These are phyloP conservation scores for Scytalidium sp. DNA, from an alignment of 2,329 filamentous ascomycete genomes.

Conservation along the genomic window DNA sequence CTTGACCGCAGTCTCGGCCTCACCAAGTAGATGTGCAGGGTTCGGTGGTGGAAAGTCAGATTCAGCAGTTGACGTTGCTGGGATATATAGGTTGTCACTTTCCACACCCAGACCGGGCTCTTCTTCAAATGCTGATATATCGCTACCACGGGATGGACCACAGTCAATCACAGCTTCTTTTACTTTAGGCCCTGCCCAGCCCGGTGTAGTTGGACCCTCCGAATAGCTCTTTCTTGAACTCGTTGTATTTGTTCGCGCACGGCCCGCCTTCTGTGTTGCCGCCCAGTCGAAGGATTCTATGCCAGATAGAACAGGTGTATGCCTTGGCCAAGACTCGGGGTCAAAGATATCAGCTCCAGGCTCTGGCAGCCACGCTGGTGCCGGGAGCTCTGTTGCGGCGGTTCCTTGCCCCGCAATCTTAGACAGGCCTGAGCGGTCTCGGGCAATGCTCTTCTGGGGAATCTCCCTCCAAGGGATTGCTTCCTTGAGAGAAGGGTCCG, in stretches of 20 bases:
- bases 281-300: neutral
- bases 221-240: neutral
- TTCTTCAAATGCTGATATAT: neutral
- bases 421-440: neutral
- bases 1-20: constrained; percentile 40
- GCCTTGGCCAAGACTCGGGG: constrained; percentile 16
- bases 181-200: neutral
- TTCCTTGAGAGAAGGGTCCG: constrained; percentile 1
- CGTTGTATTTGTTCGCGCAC: constrained; percentile 10
- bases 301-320: constrained; percentile 9
- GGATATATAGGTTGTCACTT: neutral
- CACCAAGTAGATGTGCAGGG: constrained; percentile 17
- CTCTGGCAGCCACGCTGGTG: constrained; percentile 45
- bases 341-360: constrained; percentile 42
- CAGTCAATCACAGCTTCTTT: constrained; percentile 25
- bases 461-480: constrained; percentile 7
- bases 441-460: neutral
- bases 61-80: neutral
- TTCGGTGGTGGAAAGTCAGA: constrained; percentile 14
- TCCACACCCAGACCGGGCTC: neutral
- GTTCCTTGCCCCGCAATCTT: constrained; percentile 9
- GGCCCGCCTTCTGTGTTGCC: neutral
- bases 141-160: constrained; percentile 21
- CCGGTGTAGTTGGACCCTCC: neutral
- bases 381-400: constrained; percentile 19